These are phyloP conservation scores for Podochytrium sp. DNA, from an alignment of 192 early-diverging fungal genomes.

Conservation along the genomic window DNA sequence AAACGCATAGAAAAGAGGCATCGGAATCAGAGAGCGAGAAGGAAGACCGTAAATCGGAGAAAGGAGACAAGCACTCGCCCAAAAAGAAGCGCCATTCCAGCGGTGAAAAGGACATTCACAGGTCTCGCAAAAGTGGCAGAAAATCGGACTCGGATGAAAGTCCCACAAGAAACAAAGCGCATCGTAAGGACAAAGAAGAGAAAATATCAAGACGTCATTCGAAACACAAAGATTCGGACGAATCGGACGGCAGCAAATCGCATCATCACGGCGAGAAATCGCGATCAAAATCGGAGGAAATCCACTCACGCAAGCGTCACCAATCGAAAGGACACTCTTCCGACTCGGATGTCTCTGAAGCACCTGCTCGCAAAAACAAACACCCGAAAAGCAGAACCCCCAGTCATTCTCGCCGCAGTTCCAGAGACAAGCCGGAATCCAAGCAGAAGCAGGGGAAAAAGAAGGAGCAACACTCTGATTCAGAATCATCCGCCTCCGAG, in stretches of 20 bases:
- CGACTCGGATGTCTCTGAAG: not conserved
- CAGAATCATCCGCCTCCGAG: not conserved
- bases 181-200: not conserved
- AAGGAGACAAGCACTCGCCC: not conserved
- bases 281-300: not conserved
- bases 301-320: not conserved
- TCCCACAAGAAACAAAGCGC: not conserved
- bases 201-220: not conserved
- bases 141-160: not conserved
- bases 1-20: not conserved
- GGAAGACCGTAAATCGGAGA: not conserved
- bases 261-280: not conserved
- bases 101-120: not conserved
- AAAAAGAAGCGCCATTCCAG: conserved; percentile 1
- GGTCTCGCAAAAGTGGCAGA: not conserved
- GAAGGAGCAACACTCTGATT: not conserved
- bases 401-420: too few species aligned
- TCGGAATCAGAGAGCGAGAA: conserved; percentile 1
- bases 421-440: not conserved
- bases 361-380: not conserved
- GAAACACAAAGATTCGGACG: not conserved
- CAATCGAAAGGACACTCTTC: not conserved
- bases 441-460: too few species aligned
- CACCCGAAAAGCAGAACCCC: not conserved
- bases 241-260: not conserved